Conservation (phyloP, 1,284 basidiomycete species). For the Ganoderma lucidum region DNA sequence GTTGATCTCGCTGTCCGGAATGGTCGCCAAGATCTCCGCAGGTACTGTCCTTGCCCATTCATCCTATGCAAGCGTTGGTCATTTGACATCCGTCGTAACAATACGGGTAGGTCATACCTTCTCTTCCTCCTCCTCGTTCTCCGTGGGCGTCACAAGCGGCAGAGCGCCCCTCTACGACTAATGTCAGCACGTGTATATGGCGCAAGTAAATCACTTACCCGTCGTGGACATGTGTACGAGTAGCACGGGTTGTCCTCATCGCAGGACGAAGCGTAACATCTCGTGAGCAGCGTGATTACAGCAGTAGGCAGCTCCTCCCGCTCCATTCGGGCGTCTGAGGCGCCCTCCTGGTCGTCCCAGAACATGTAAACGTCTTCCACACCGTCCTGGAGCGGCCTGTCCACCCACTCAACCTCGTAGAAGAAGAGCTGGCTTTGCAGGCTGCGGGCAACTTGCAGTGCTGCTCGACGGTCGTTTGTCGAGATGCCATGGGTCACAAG, state of each 20-base stretch:
- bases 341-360: constrained; percentile 84
- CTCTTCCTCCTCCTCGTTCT: constrained; percentile 40
- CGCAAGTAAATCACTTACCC: constrained; percentile 48
- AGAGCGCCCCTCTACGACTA: constrained; percentile 36
- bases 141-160: constrained; percentile 33
- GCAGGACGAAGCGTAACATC: constrained; percentile 88
- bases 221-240: constrained; percentile 74
- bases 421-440: constrained; percentile 95
- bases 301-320: constrained; percentile 87
- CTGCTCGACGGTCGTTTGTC: constrained; percentile 78
- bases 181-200: background rate
- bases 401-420: constrained; percentile 97
- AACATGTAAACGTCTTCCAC: constrained; percentile 98
- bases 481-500: constrained; percentile 74
- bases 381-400: constrained; percentile 84
- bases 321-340: constrained; percentile 62
- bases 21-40: constrained; percentile 65
- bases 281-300: constrained; percentile 81
- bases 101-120: constrained; percentile 33
- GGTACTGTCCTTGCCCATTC: constrained; percentile 85
- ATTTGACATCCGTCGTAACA: background rate
- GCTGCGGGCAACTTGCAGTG: constrained; percentile 87
- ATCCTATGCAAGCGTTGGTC: constrained; percentile 43
- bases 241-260: constrained; percentile 76
- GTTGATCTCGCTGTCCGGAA: constrained; percentile 82